phyloP scores from a whole-genome alignment of 208 protist species.

The Wallacemonas collosoma region DNA sequence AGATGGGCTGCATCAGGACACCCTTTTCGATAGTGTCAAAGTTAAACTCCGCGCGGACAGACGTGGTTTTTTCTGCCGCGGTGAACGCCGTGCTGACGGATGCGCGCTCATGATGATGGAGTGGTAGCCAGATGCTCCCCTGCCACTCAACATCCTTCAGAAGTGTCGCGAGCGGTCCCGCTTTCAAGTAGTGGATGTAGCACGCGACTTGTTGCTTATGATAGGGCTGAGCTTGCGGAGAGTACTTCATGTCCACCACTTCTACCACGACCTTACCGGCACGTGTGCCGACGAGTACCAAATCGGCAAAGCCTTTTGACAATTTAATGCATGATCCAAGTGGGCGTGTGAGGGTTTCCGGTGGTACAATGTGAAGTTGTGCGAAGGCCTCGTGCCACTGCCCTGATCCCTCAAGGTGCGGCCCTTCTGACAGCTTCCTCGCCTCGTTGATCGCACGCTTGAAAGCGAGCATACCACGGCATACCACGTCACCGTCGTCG shows the following conservation, averaged over 20 bases:
- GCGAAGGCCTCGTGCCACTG: slow-evolving; percentile 4
- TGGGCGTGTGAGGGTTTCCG: neutral
- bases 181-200: slow-evolving; percentile 17
- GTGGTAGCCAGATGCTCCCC: slow-evolving; percentile 14
- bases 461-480: neutral
- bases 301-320: slow-evolving; percentile 16
- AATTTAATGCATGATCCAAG: neutral
- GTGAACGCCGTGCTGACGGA: neutral
- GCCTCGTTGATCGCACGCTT: slow-evolving; percentile 1
- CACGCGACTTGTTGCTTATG: slow-evolving; percentile 19
- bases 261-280: slow-evolving; percentile 11
- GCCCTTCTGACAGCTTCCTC: neutral
- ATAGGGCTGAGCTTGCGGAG: slow-evolving; percentile 12
- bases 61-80: neutral
- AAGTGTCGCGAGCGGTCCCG: neutral
- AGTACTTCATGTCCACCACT: slow-evolving; percentile 24
- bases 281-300: slow-evolving; percentile 10
- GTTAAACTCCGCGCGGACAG: neutral
- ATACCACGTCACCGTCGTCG: neutral
- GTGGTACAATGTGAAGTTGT: slow-evolving; percentile 7
- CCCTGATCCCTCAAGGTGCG: neutral
- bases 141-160: slow-evolving; percentile 14
- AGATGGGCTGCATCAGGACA: slow-evolving; percentile 8
- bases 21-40: neutral
- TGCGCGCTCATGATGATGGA: neutral